These are phyloP conservation scores for Delitschia confertaspora DNA, from an alignment of 495 filamentous ascomycete genomes.

Conservation along the genomic window DNA sequence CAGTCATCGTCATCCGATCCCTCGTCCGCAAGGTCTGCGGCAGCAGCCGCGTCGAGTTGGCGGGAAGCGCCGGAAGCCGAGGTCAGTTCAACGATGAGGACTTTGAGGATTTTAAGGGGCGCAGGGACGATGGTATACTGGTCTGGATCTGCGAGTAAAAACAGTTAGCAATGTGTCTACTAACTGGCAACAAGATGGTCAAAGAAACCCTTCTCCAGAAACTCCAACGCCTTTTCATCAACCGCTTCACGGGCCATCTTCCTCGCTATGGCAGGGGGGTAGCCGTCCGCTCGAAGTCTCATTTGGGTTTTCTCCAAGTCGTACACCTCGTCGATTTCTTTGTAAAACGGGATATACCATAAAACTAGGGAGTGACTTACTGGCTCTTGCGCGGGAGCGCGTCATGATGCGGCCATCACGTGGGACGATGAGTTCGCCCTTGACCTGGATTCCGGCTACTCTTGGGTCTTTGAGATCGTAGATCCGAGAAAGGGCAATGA, in stretches of 20 bases:
- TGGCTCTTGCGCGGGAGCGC: slow-evolving; percentile 69
- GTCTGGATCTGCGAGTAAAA: slow-evolving; percentile 61
- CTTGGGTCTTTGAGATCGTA: slow-evolving; percentile 81
- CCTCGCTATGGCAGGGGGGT: no score
- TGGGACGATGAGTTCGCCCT: slow-evolving; percentile 81
- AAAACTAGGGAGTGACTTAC: slow-evolving; percentile 38
- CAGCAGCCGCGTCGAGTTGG: slow-evolving; percentile 30
- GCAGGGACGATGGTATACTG: slow-evolving; percentile 81
- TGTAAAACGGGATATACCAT: no score
- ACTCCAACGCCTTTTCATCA: no score
- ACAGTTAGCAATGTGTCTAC: no score
- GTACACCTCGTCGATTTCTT: slow-evolving; percentile 2
- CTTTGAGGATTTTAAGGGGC: slow-evolving; percentile 89
- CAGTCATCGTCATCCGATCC: slow-evolving; percentile 64
- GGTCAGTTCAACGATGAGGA: slow-evolving; percentile 79
- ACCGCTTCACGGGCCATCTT: no score
- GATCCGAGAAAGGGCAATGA: slow-evolving; percentile 82
- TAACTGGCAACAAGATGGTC: no score
- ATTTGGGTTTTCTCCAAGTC: no score
- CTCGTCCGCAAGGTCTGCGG: slow-evolving; percentile 33
- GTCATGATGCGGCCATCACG: slow-evolving; percentile 83
- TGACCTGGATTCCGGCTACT: slow-evolving; percentile 67
- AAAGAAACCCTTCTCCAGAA: no score
- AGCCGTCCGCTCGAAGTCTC: no score
- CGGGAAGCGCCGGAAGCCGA: slow-evolving; percentile 41